Percentiles rank a stretch among this genome's conserved stretches.
These are phyloP conservation scores for Geotrichum histeridarum DNA, from an alignment of 1,139 yeast species.

Conservation along the genomic window DNA sequence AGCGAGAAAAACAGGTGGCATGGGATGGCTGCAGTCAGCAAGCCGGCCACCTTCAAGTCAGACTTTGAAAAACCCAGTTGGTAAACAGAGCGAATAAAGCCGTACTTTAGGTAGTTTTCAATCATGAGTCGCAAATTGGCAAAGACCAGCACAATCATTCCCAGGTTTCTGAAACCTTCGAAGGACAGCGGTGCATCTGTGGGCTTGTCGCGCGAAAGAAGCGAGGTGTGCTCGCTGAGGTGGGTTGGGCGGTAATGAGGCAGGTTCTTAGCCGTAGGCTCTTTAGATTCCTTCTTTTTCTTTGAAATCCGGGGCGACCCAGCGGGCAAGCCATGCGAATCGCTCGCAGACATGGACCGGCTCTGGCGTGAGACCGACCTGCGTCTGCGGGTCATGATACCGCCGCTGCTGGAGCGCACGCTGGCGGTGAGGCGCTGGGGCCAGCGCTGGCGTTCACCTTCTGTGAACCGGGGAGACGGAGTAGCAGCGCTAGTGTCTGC, in stretches of 20 bases:
- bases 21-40: constrained; percentile 35
- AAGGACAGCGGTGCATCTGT: constrained; percentile 25
- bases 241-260: constrained; percentile 29
- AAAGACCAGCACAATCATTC: constrained; percentile 38
- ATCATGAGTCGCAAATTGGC: constrained; percentile 41
- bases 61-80: constrained; percentile 34
- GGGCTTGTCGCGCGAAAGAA: constrained; percentile 23
- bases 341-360: neutral
- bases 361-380: constrained; percentile 5
- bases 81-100: constrained; percentile 34
- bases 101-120: constrained; percentile 39
- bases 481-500: neutral
- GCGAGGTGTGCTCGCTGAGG: constrained; percentile 22
- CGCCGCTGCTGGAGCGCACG: constrained; percentile 1
- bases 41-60: constrained; percentile 31
- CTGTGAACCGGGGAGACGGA: constrained; percentile 1
- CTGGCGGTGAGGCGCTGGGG: constrained; percentile 1
- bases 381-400: constrained; percentile 6
- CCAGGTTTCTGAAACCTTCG: constrained; percentile 41
- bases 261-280: constrained; percentile 9
- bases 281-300: neutral
- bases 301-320: neutral
- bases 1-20: constrained; percentile 38
- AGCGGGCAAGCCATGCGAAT: neutral
- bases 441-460: neutral